phyloP scores from a whole-genome alignment of 2,329 filamentous ascomycete genomes.

The Colletotrichum magnum region DNA sequence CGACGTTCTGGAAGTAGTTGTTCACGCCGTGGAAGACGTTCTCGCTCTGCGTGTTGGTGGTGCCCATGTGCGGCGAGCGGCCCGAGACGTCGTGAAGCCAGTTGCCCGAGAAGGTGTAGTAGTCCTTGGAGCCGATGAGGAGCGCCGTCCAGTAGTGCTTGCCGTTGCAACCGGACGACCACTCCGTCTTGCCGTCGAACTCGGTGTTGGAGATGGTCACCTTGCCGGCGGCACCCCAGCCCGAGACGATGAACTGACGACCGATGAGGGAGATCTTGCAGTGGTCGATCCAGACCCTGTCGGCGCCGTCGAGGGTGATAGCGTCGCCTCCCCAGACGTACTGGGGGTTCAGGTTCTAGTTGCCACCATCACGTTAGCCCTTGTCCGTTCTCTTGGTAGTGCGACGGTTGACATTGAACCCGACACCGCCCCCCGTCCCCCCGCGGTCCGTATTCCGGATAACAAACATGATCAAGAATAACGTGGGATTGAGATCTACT shows the following conservation, averaged over 20 bases:
- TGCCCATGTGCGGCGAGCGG: conserved; percentile 46
- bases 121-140: conserved; percentile 48
- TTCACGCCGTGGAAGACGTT: conserved; percentile 47
- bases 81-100: conserved; percentile 48
- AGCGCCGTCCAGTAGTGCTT: conserved; percentile 52
- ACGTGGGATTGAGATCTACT: too few relatives aligned
- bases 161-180: conserved; percentile 48
- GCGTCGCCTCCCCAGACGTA: conserved; percentile 49
- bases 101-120: conserved; percentile 44
- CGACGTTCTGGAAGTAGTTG: conserved; percentile 48
- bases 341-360: conserved; percentile 54
- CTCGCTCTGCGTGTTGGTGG: conserved; percentile 25
- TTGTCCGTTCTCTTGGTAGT: too few relatives aligned
- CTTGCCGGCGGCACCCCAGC: conserved; percentile 50
- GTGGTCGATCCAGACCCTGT: conserved; percentile 50
- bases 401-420: too few relatives aligned
- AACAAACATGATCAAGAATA: too few relatives aligned
- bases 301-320: conserved; percentile 54
- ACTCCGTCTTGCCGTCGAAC: conserved; percentile 52
- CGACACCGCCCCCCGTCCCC: too few relatives aligned
- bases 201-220: conserved; percentile 57
- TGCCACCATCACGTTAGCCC: not conserved
- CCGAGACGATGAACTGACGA: conserved; percentile 56
- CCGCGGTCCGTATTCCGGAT: too few relatives aligned
- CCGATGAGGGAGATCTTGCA: conserved; percentile 57